Conservation (phyloP, 257 asterid genomes). For the Solanum bulbocastanum region DNA sequence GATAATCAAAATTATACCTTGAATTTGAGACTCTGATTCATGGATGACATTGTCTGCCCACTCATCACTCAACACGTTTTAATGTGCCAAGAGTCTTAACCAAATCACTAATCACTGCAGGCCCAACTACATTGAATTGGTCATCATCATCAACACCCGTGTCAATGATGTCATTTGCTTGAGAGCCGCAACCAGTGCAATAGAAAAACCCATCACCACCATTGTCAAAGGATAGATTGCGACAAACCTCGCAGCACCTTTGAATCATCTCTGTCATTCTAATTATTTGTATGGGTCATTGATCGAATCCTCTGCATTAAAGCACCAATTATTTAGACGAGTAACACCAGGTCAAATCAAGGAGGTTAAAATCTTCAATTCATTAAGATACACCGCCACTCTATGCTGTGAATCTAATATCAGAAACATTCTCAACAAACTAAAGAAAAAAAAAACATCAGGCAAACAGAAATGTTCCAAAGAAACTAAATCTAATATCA, state of each 20-base stretch:
- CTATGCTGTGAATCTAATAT: too few species aligned
- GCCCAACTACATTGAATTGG: conserved; percentile 25
- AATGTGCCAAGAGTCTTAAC: conserved; percentile 53
- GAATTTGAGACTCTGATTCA: conserved; percentile 49
- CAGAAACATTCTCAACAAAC: too few species aligned
- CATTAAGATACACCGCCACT: too few species aligned
- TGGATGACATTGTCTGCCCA: conserved; percentile 58
- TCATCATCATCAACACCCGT: conserved; percentile 39
- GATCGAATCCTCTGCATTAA: not conserved
- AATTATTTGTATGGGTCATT: not conserved
- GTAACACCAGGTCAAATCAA: too few species aligned
- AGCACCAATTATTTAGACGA: not conserved
- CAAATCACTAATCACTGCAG: conserved; percentile 48
- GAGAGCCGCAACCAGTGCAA: conserved; percentile 39
- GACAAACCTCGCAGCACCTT: conserved; percentile 37
- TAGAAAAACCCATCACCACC: conserved; percentile 53
- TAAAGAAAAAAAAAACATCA: too few species aligned
- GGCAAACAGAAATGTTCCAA: too few species aligned
- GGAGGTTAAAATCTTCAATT: too few species aligned
- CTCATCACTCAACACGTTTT: conserved; percentile 42
- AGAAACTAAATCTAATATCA: too few species aligned
- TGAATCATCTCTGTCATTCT: not conserved
- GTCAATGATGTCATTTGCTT: conserved; percentile 44
- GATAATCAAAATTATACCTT: conserved; percentile 25
- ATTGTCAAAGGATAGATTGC: conserved; percentile 13